Evolutionary conservation across 306 rosid genomes (phyloP).

Genomic region (Begonia fuchsioides): DNA sequence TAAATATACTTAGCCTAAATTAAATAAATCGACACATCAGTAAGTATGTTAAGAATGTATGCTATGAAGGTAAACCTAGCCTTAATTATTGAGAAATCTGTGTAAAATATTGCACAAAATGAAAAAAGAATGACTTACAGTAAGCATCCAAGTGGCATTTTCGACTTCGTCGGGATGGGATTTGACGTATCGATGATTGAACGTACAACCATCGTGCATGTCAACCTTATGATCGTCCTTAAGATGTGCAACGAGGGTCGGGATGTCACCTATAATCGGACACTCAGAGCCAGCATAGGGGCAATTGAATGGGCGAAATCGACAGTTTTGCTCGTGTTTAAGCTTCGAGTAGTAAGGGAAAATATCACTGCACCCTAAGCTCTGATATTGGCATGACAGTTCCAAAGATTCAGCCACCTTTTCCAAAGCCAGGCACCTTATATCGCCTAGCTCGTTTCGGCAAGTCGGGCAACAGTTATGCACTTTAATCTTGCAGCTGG

Average conservation of each 20-base stretch:
- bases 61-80: too few relatives aligned
- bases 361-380: conserved; percentile 66
- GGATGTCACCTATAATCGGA: conserved; percentile 70
- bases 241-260: conserved; percentile 63
- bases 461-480: conserved; percentile 84
- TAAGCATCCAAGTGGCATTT: conserved; percentile 96
- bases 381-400: conserved; percentile 77
- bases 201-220: conserved; percentile 87
- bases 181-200: conserved; percentile 85
- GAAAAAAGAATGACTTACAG: conserved; percentile 48
- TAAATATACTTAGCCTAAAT: too few relatives aligned
- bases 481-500: conserved; percentile 63
- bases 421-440: conserved; percentile 94
- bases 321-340: conserved; percentile 73
- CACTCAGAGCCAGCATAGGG: conserved; percentile 94
- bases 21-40: too few relatives aligned
- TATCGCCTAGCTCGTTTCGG: conserved; percentile 61
- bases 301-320: conserved; percentile 72
- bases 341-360: conserved; percentile 69
- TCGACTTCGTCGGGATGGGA: conserved; percentile 85
- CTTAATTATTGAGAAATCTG: too few relatives aligned
- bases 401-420: conserved; percentile 82
- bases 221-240: conserved; percentile 83
- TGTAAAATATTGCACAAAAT: too few relatives aligned
- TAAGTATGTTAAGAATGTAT: too few relatives aligned